Conservation (phyloP, 495 filamentous ascomycete species). For the Talaromyces adpressus region DNA sequence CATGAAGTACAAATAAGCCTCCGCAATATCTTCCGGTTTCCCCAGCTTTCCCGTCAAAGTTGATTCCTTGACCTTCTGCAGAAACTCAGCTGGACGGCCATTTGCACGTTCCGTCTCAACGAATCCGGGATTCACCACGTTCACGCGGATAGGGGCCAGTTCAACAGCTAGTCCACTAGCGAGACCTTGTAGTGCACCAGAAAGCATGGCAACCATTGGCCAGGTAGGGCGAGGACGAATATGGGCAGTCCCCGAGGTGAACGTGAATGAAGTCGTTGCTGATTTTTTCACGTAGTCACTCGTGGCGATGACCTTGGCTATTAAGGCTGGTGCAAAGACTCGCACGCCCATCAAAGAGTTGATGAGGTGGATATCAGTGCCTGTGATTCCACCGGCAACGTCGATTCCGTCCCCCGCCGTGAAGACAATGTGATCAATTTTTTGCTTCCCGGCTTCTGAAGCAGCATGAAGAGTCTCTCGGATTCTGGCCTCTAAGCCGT, state of each 20-base stretch:
- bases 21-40: constrained; percentile 49
- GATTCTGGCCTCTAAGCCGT: neutral
- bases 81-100: constrained; percentile 13
- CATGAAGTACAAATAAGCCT: constrained; percentile 60
- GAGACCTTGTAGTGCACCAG: constrained; percentile 25
- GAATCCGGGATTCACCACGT: constrained; percentile 47
- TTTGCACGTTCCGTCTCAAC: constrained; percentile 46
- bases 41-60: constrained; percentile 40
- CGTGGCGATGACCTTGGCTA: constrained; percentile 41
- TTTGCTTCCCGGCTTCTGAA: neutral
- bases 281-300: constrained; percentile 28
- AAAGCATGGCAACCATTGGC: constrained; percentile 19
- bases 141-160: constrained; percentile 53
- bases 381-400: neutral
- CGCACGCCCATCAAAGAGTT: constrained; percentile 39
- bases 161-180: constrained; percentile 48
- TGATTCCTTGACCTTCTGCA: constrained; percentile 18
- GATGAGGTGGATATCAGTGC: constrained; percentile 16
- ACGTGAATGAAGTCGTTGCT: constrained; percentile 38
- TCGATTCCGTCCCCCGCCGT: constrained; percentile 46
- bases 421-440: constrained; percentile 54
- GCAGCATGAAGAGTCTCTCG: neutral
- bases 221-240: constrained; percentile 28
- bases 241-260: constrained; percentile 45
- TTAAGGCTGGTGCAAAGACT: constrained; percentile 38